Conservation (phyloP, 805 yeast species). For the Candida vartiovaarae region DNA sequence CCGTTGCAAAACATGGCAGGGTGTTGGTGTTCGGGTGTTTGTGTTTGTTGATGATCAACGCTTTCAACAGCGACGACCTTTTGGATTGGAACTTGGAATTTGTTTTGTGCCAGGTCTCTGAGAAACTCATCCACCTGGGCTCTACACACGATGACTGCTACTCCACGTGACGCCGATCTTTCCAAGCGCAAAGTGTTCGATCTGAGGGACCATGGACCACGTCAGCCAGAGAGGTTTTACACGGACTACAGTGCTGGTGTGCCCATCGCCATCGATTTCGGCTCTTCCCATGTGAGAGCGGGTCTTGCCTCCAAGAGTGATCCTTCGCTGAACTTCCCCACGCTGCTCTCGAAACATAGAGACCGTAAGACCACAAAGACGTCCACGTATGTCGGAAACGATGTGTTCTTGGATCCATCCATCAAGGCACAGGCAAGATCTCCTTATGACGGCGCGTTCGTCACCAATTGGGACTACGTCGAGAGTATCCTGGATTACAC, state of each 20-base stretch:
- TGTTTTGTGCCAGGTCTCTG: too few species aligned
- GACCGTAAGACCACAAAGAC: constrained; percentile 63
- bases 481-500: constrained; percentile 82
- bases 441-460: constrained; percentile 81
- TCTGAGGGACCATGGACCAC: constrained; percentile 17
- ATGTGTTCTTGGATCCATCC: constrained; percentile 62
- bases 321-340: constrained; percentile 65
- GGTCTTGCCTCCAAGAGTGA: constrained; percentile 43
- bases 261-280: constrained; percentile 89
- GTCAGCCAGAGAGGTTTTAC: constrained; percentile 38
- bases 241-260: constrained; percentile 41
- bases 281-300: constrained; percentile 51
- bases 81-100: too few species aligned
- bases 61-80: background rate
- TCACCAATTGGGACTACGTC: constrained; percentile 89
- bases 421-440: constrained; percentile 61
- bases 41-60: background rate
- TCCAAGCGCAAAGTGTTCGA: constrained; percentile 16
- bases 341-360: constrained; percentile 63
- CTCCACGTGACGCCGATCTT: constrained; percentile 13
- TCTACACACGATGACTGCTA: constrained; percentile 8
- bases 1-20: too few species aligned
- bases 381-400: constrained; percentile 77
- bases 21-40: background rate
- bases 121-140: too few species aligned